Base-by-base conservation (phyloP, 2,329 filamentous ascomycete genomes). In the Aureobasidium sp. region DNA sequence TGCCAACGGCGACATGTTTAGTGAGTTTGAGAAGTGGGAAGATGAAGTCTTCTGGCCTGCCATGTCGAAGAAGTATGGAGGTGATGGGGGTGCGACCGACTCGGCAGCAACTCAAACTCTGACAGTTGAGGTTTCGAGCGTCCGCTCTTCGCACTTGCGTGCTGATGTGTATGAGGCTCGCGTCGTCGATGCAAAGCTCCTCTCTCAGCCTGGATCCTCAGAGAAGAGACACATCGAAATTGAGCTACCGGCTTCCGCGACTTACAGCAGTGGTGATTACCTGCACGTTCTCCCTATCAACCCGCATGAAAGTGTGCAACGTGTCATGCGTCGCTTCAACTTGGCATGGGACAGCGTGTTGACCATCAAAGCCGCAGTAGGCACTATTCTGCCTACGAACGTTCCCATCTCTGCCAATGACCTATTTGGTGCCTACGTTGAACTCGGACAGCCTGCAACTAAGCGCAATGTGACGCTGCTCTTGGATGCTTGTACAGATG, bases 231-330 rank as follows among this genome's bases (percentile, higher is more conserved):
- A 78, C 63, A 75, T 79, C 29, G 76, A 78, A 63, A 71, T 80
- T 62, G 72, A 74, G 55, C 68, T 79, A 8, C 77, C 77, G 0
- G 73, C 73, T 1, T 74, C 72, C 8, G 75, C 84, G 78, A 80
- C 79, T 0, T 93, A 92, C 73, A 80, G 82, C 42, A 82, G 87
- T 1, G 90, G 89, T 15, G 89, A 93, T 70, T 93, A 94, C 70
- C 80, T 93, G 0, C 87, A 87, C 0, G 65, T 72, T 1, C 65
- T 69, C 1, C 89, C 89, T 0, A 74, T 89, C 34, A 93, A 93
- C 70, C 84, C 85, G 1, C 79, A 79, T 50, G 74, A 80, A 34
- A 84, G 78, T 10, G 82, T 92, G 2, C 78, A 80, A 5, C 80
- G 87, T 9, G 87, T 83, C 0, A 83, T 91, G 74, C 76, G 76